Evolutionary conservation across 2,329 filamentous ascomycete genomes (phyloP), one percentile per base, ranked within the genome.

Genomic region (Colletotrichum viniferum): DNA sequence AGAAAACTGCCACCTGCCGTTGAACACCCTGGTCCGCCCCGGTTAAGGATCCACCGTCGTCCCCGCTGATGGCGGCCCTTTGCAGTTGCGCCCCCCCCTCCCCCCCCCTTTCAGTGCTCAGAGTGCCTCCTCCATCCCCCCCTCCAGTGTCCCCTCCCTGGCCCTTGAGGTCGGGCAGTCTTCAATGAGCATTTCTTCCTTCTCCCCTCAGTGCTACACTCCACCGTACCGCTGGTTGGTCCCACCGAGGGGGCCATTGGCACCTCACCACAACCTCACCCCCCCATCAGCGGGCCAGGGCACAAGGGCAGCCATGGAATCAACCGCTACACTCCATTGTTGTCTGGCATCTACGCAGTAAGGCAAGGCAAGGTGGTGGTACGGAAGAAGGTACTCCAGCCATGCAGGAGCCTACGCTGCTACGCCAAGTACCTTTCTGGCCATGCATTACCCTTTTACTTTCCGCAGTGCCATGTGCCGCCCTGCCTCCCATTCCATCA

Each of bases 1-100:
- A 66, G 34, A 32, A 63, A 64, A 61, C 61, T 74, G 62, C 55
- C 69, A 72, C 71, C 55, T 69, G 72, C 75, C 48, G 75, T 52
- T 52, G 34, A 12, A 32, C 36, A 74, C 66, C 74, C 60, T 67
- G 65, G 61, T 52, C 65, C 18, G 52, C n/a, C 26, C 18, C 26
- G 30, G 62, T 55, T 32, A 14, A 64, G 56, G 26, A 21, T 48
- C 43, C 70, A 32, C 36, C 16, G 30, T 13, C n/a, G 21, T 55
- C 61, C 38, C 62, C 55, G 52, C 62, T 62, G 61, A 64, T 62
- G 30, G 34, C 32, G 43, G 73, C 21, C 62, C 62, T 66, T 67
- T 63, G 26, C 69, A 73, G 73, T 48, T 32, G 56, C 32, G 30
- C 34, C 43, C 24, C 60, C 36, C 28, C 26, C 58, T 34, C 43